Percentiles rank a stretch among this genome's conserved stretches.
These are phyloP conservation scores for Leptographium radiaticola DNA, from an alignment of 2,329 filamentous ascomycete species.

Conservation along the genomic window DNA sequence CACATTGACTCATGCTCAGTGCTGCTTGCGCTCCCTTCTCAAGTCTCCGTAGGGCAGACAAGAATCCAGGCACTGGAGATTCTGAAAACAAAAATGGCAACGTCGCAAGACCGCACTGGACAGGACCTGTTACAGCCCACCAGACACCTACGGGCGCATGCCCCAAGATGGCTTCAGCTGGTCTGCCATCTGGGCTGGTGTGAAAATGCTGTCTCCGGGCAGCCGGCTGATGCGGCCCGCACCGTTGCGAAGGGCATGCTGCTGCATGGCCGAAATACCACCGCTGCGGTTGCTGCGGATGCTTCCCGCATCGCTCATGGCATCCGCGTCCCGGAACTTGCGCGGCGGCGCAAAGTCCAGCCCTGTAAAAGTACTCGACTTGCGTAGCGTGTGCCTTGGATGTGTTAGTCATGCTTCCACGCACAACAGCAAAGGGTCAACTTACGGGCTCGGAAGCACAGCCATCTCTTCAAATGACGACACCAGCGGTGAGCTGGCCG, in stretches of 20 bases:
- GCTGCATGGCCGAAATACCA: constrained; percentile 55
- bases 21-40: background rate
- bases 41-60: background rate
- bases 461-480: constrained; percentile 80
- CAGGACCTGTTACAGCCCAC: background rate
- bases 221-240: constrained; percentile 79
- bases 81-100: background rate
- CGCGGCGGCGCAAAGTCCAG: constrained; percentile 73
- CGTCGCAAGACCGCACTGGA: background rate
- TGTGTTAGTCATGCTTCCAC: background rate
- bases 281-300: constrained; percentile 60
- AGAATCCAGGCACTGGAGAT: background rate
- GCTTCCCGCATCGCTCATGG: constrained; percentile 52
- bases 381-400: constrained; percentile 54
- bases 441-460: constrained; percentile 82
- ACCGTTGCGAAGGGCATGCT: constrained; percentile 62
- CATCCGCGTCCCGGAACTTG: constrained; percentile 52
- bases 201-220: constrained; percentile 70
- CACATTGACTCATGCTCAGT: constrained; percentile 1
- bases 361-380: constrained; percentile 63
- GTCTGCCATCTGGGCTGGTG: constrained; percentile 51
- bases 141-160: constrained; percentile 27
- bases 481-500: constrained; percentile 63
- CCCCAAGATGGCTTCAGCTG: constrained; percentile 47
- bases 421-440: constrained; percentile 15